Base-by-base conservation (phyloP, 805 yeast genomes). In the Candida rishiriensis region DNA sequence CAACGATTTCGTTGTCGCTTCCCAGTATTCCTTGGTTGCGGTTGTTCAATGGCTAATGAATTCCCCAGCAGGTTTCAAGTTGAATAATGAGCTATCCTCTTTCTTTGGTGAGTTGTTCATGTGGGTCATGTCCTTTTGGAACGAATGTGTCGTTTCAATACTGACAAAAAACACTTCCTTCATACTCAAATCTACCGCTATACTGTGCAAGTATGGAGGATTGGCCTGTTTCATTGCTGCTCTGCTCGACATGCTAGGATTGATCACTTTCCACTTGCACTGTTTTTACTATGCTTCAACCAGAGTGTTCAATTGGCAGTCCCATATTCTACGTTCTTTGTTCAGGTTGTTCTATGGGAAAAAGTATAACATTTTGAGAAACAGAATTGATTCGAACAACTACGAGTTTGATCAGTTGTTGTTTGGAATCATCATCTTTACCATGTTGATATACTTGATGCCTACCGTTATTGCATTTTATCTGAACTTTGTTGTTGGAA, bases 391-490 rank as follows among this genome's bases (percentile, higher is more conserved):
- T 61, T 79, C 82, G 21, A 81, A 89, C 49, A 79, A 84, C 59
- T 91, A 86, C 61, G 91, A 86, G 47, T 68, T 91, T 18, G 97
- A 90, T 60, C 96, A 90, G 57, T 70, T 91, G 44, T 68, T 95
- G 39, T 66, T 91, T 59, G 99, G 99, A 0, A 93, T 97, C 2
- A 72, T 93, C 44, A 64, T 91, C 14, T 93, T 93, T 64, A 88
- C 91, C 39, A 79, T 90, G 13, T 67, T 87, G 41, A 65, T 85
- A 0, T 86, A 89, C 53, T 68, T 95, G 30, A 63, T 89, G 40
- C 99, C 99, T 1, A 93, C 99, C 0, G 84, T 88, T 2, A 60
- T 83, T 52, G 93, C 93, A 12, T 93, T 90, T 59, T 93, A 93
- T 58, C 53, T 81, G 14, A 76, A 83, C 17, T 91, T 89, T 63